These are phyloP conservation scores for Fagopyrum homotropicum DNA, from an alignment of 148 eudicot species.

Conservation along the genomic window DNA sequence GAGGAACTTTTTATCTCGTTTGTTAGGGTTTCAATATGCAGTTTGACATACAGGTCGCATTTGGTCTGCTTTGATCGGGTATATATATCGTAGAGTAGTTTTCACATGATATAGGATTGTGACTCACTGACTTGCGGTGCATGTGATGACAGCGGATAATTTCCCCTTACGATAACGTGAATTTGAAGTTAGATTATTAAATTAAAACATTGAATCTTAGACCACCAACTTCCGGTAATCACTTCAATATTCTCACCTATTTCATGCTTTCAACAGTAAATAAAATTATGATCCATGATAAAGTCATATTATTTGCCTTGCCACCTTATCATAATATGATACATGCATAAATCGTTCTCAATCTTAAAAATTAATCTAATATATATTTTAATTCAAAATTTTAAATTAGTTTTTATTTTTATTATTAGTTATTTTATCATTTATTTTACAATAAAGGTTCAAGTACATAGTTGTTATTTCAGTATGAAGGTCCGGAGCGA, in stretches of 20 bases:
- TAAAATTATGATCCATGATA: neutral
- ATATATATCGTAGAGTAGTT: neutral
- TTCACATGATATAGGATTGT: constrained; percentile 1
- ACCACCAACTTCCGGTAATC: neutral
- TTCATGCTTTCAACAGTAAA: neutral
- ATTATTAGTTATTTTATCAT: too few relatives aligned
- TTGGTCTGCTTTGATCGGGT: neutral
- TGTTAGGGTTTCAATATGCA: neutral
- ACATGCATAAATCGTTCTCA: neutral
- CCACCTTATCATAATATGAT: neutral
- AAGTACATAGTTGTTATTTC: too few relatives aligned
- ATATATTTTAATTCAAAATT: too few relatives aligned
- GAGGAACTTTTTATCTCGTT: too few relatives aligned
- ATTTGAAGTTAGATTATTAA: constrained; percentile 1
- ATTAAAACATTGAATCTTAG: neutral
- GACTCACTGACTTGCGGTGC: neutral
- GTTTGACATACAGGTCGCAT: neutral
- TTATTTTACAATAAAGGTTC: too few relatives aligned
- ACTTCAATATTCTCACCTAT: constrained; percentile 2
- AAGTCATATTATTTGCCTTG: neutral
- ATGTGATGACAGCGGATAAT: constrained; percentile 9
- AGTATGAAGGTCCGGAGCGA: too few relatives aligned
- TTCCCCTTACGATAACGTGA: constrained; percentile 7
- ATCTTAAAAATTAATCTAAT: too few relatives aligned
- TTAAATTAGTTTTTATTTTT: too few relatives aligned